Percentiles rank a stretch among this genome's conserved stretches.
phyloP scores from a whole-genome alignment of 306 rosid species.

The Rubus idaeus region DNA sequence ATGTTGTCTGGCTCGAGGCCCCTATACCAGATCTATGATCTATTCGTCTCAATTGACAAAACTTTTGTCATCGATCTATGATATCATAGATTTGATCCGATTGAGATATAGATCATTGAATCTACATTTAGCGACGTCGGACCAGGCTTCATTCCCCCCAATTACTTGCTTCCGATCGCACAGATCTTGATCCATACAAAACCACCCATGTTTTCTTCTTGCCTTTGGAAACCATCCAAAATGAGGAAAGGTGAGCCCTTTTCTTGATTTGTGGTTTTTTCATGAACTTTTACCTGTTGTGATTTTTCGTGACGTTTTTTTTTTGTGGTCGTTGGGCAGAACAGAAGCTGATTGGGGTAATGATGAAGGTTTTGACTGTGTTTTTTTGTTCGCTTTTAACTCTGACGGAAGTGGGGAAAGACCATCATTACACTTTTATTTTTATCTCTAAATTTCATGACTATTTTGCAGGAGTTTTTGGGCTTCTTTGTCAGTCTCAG shows the following conservation, averaged over 20 bases:
- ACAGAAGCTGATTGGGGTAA: conserved; percentile 55
- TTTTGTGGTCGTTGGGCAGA: conserved; percentile 26
- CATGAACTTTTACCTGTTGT: neutral
- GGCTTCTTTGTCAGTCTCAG: conserved; percentile 29
- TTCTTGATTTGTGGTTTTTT: neutral
- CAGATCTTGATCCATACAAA: neutral
- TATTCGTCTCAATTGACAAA: neutral
- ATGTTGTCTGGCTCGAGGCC: conserved; percentile 74
- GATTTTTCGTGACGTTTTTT: conserved; percentile 2
- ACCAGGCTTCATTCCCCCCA: conserved; percentile 82
- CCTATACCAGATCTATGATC: conserved; percentile 32
- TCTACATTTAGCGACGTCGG: conserved; percentile 44
- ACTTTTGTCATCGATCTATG: conserved; percentile 1
- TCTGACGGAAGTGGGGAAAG: conserved; percentile 39
- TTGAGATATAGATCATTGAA: conserved; percentile 18
- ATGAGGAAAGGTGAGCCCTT: conserved; percentile 21
- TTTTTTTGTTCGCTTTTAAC: conserved; percentile 11
- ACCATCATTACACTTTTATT: conserved; percentile 40
- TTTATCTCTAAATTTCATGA: conserved; percentile 38
- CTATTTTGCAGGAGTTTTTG: conserved; percentile 21
- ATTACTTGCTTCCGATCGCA: conserved; percentile 34
- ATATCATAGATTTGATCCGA: neutral
- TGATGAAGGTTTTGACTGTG: conserved; percentile 50
- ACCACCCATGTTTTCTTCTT: neutral
- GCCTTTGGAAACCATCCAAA: neutral